Base-by-base conservation (phyloP, 345 rosid genomes). In the Eucalyptus tenuipes region DNA sequence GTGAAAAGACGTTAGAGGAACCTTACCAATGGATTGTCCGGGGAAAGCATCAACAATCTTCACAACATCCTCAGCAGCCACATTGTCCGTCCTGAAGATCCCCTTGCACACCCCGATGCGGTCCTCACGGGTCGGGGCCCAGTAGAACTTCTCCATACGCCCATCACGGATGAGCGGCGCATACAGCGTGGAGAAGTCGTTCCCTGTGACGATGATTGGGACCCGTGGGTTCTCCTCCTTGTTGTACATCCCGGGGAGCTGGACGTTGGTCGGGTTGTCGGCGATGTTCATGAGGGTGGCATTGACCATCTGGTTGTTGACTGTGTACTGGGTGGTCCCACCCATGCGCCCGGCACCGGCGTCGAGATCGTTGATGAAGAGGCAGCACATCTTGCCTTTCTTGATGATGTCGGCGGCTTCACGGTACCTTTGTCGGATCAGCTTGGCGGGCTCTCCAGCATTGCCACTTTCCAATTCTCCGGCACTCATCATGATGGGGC, bases 251-350 rank as follows among this genome's bases (percentile, higher is more conserved):
- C 99, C 99, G 3, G 99, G 99, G 85, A 98, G 99, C 91, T 98
- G 99, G 71, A 98, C 99, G 85, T 49, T 91, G 42, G 99, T 98
- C 8, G 99, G 99, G 95, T 92, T 95, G 87, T 98, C 99, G 49
- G 99, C 99, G 86, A 98, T 98, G 98, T 98, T 98, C 99, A 98
- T 98, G 90, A 98, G 99, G 8, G 99, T 98, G 55, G 99, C 99
- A 45, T 98, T 98, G 10, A 98, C 99, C 99, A 98, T 96, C 92
- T 98, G 99, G 96, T 98, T 98, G 95, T 98, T 98, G 14, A 98
- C 99, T 0, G 99, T 97, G 96, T 98, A 98, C 64, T 98, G 99
- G 24, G 99, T 98, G 20, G 99, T 96, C 85, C 99, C 99, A 18
- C 99, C 99, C 86, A 98, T 57, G 71, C 99, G 96, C 88, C 99